A percentile compares a stretch with the other conserved stretches of the same genome.
Evolutionary conservation across 179 eudicot genomes (phyloP).

Genomic region (Beta macrorhiza): DNA sequence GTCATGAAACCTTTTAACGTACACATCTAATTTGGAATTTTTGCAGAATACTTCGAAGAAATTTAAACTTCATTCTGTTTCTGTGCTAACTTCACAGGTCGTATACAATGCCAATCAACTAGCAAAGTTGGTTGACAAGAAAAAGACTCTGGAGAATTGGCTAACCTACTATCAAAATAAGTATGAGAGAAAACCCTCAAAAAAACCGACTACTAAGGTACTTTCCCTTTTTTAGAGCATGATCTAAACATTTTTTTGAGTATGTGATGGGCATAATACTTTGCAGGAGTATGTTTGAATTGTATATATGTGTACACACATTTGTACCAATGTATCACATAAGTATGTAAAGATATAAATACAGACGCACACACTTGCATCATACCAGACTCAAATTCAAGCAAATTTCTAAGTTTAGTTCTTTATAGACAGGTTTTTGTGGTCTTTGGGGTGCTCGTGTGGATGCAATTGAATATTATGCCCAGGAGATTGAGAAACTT

Average conservation of each 20-base stretch:
- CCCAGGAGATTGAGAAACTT: slow-evolving; percentile 63
- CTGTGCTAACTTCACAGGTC: slow-evolving; percentile 37
- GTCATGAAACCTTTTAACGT: not conserved
- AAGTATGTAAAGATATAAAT: no score
- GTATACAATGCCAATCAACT: slow-evolving; percentile 80
- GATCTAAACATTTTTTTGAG: not conserved
- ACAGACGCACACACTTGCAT: not conserved
- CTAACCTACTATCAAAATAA: slow-evolving; percentile 73
- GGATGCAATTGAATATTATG: slow-evolving; percentile 80
- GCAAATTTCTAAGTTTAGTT: slow-evolving; percentile 18
- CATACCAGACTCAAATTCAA: slow-evolving; percentile 9
- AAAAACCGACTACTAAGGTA: slow-evolving; percentile 77
- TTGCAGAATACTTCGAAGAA: not conserved
- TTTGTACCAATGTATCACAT: not conserved
- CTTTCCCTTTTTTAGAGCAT: not conserved
- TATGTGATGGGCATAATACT: not conserved
- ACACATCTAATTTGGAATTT: not conserved
- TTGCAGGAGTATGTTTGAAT: not conserved
- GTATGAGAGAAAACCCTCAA: slow-evolving; percentile 59
- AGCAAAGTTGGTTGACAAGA: slow-evolving; percentile 65
- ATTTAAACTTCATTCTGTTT: not conserved
- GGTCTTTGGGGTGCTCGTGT: slow-evolving; percentile 82
- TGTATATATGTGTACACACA: not conserved
- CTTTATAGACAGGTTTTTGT: slow-evolving; percentile 88
- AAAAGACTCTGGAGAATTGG: slow-evolving; percentile 65